Percentiles rank a stretch among this genome's conserved stretches.
Conservation (phyloP, 805 yeast species). For the Ogataea neopini region DNA sequence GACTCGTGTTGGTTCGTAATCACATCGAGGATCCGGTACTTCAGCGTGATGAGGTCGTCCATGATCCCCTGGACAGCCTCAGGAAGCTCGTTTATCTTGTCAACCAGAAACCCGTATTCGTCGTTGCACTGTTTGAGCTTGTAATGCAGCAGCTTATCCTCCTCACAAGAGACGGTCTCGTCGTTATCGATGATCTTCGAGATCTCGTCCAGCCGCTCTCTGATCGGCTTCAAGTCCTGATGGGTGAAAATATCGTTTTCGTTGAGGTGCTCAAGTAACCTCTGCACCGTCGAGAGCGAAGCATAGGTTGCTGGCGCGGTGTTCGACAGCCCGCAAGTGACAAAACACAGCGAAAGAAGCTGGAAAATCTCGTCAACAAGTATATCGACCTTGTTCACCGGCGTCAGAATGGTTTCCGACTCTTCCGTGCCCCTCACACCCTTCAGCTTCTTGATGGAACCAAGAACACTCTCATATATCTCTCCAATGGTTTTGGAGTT, state of each 20-base stretch:
- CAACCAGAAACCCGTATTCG: slow-evolving; percentile 57
- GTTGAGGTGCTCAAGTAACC: slow-evolving; percentile 77
- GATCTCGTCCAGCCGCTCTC: slow-evolving; percentile 71
- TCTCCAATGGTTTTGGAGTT: slow-evolving; percentile 66
- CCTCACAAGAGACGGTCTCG: slow-evolving; percentile 46
- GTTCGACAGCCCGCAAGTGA: slow-evolving; percentile 88
- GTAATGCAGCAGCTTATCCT: slow-evolving; percentile 51
- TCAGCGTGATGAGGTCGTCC: slow-evolving; percentile 59
- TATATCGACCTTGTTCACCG: slow-evolving; percentile 57
- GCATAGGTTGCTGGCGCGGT: slow-evolving; percentile 95
- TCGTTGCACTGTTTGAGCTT: slow-evolving; percentile 65
- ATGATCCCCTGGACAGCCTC: slow-evolving; percentile 51
- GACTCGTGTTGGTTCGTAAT: slow-evolving; percentile 49
- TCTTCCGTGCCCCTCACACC: slow-evolving; percentile 40
- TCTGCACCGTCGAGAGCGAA: slow-evolving; percentile 80
- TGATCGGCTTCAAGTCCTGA: slow-evolving; percentile 79
- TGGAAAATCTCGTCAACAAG: slow-evolving; percentile 89
- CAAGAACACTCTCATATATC: slow-evolving; percentile 59
- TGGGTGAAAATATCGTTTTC: slow-evolving; percentile 82
- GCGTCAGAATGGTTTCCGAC: not conserved
- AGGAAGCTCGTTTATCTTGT: slow-evolving; percentile 53
- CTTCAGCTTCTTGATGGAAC: slow-evolving; percentile 53
- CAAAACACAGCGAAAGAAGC: slow-evolving; percentile 77
- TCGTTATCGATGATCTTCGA: slow-evolving; percentile 55
- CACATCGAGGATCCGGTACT: slow-evolving; percentile 59